Percentiles rank a stretch among this genome's conserved stretches.
Conservation (phyloP, 176 grass and related monocot genomes). For the Musa beccarii region DNA sequence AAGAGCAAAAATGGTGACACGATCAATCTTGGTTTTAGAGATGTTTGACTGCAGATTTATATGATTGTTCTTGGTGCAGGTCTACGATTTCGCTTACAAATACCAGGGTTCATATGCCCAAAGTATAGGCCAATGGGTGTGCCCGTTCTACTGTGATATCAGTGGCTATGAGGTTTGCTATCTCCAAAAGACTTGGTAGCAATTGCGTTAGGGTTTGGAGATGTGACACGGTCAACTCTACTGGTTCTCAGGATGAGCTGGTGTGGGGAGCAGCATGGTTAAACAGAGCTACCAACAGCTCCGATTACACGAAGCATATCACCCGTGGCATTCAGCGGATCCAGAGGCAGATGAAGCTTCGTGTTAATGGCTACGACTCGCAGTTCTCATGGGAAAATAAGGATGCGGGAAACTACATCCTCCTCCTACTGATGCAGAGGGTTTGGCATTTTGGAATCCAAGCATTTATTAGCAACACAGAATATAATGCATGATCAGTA, state of each 20-base stretch:
- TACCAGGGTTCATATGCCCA: not conserved
- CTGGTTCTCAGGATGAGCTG: not conserved
- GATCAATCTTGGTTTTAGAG: not conserved
- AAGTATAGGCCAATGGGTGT: not conserved
- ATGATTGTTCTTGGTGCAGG: not conserved
- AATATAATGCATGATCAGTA: too few species aligned
- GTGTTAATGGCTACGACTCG: not conserved
- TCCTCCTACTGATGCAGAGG: not conserved
- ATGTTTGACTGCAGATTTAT: not conserved
- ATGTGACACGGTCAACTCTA: too few species aligned
- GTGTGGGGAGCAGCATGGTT: not conserved
- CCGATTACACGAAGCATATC: not conserved
- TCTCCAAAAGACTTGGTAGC: too few species aligned
- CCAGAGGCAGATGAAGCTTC: not conserved
- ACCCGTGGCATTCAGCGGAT: not conserved
- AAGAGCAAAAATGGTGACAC: not conserved
- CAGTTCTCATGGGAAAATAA: conserved; percentile 10
- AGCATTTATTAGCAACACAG: not conserved
- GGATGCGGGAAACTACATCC: not conserved
- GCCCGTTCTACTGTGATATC: conserved; percentile 4
- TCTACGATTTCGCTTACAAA: not conserved
- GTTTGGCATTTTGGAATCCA: too few species aligned
- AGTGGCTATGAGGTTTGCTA: not conserved
- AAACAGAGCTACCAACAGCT: not conserved
- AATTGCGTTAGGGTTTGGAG: too few species aligned